Evolutionary conservation across 345 rosid genomes (phyloP).

Genomic region (Brassica napus): DNA sequence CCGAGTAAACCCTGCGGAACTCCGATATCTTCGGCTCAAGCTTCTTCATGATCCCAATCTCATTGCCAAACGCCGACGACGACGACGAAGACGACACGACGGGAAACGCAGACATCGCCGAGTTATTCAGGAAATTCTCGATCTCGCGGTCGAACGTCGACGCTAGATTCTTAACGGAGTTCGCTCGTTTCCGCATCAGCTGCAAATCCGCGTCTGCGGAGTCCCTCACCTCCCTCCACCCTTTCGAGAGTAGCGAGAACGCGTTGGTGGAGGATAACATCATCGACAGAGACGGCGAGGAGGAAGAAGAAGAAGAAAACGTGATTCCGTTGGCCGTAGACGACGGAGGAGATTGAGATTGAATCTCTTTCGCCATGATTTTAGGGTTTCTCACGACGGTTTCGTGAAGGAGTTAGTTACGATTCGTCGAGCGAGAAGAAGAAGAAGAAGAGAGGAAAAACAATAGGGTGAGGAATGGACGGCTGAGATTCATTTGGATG

Average conservation of each 20-base stretch:
- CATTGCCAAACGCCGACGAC: constrained; percentile 45
- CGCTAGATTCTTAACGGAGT: constrained; percentile 81
- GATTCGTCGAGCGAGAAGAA: constrained; percentile 5
- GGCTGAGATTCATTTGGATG: constrained; percentile 38
- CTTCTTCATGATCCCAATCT: constrained; percentile 81
- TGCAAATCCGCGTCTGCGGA: constrained; percentile 94
- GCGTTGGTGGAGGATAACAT: constrained; percentile 57
- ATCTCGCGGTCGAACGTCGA: constrained; percentile 81
- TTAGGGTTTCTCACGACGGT: constrained; percentile 33
- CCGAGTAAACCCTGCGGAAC: constrained; percentile 86
- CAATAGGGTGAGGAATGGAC: constrained; percentile 33
- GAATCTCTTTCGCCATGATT: constrained; percentile 49
- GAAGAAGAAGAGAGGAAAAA: not conserved
- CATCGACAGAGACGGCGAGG: constrained; percentile 39
- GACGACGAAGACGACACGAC: constrained; percentile 43
- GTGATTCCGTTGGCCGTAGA: not conserved
- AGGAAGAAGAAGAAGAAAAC: constrained; percentile 12
- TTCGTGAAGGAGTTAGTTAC: constrained; percentile 24
- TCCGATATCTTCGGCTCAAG: constrained; percentile 88
- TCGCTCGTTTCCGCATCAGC: constrained; percentile 81
- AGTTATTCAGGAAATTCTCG: constrained; percentile 68
- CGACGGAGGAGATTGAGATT: constrained; percentile 30
- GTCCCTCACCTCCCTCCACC: constrained; percentile 90
- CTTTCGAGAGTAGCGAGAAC: constrained; percentile 75
- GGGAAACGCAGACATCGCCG: constrained; percentile 64